Base-by-base conservation (phyloP, 1,284 basidiomycete species). In the Ustilago loliicola region DNA sequence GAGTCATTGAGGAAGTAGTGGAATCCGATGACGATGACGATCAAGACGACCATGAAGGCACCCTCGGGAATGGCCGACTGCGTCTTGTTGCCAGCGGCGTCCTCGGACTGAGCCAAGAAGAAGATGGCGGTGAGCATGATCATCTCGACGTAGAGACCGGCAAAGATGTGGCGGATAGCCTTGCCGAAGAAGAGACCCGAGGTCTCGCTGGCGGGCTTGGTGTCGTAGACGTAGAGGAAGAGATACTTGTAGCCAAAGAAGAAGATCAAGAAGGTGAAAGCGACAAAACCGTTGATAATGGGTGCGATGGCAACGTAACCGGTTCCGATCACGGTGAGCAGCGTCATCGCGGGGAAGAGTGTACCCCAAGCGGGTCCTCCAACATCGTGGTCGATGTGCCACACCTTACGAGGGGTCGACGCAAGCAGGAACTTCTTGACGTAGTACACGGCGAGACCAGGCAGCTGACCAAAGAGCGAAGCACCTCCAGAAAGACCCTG, bases 181-280 rank as follows among this genome's bases (percentile, higher is more conserved):
- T 93, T 94, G 52, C 95, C 95, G 89, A 96, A 98, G 89, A 98
- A 98, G 56, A 94, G 87, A 0, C 96, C 96, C 30, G 95, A 96
- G 0, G 96, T 98, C 79, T 99, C 96, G 58, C 88, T 88, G 3
- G 90, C 88, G 0, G 90, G 87, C 17, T 92, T 91, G 84, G 93
- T 92, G 76, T 95, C 92, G 83, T 84, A 86, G 45, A 92, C 91
- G 82, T 85, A 87, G 59, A 87, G 83, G 81, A 87, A 87, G 51
- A 87, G 80, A 80, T 88, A 88, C 80, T 94, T 94, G 55, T 91
- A 84, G 54, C 82, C 79, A 9, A 84, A 88, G 87, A 93, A 97
- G 87, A 94, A 93, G 48, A 93, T 87, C 86, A 93, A 91, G 89
- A 98, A 98, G 3, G 93, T 91, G 52, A 90, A 89, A 65, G 91